A percentile compares a stretch with the other conserved stretches of the same genome.
Conservation (phyloP, 306 rosid species). For the Psophocarpus tetragonolobus region DNA sequence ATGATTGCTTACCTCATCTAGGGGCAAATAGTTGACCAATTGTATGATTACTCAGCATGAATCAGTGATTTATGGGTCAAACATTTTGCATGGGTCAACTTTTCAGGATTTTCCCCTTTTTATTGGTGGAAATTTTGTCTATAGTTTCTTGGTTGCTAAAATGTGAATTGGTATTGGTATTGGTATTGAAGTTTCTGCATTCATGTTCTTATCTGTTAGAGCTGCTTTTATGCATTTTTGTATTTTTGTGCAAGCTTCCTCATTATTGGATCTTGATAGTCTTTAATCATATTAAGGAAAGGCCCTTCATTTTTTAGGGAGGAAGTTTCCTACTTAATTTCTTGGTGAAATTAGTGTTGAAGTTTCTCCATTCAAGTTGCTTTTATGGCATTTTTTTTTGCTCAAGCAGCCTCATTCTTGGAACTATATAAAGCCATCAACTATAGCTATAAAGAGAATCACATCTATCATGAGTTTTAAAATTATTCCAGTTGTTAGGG, state of each 20-base stretch:
- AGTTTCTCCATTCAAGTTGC: not conserved
- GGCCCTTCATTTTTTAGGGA: too few relatives aligned
- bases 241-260: too few relatives aligned
- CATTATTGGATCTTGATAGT: too few relatives aligned
- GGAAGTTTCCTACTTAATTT: not conserved
- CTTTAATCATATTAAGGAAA: too few relatives aligned
- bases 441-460: not conserved
- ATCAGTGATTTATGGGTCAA: not conserved
- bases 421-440: not conserved
- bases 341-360: not conserved
- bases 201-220: too few relatives aligned
- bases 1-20: not conserved
- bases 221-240: too few relatives aligned
- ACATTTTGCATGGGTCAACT: not conserved
- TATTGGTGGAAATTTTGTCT: not conserved
- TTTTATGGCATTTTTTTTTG: not conserved
- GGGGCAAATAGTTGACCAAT: not conserved
- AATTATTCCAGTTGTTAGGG: not conserved
- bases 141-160: not conserved
- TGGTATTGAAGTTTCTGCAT: too few relatives aligned
- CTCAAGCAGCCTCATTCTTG: not conserved
- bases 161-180: too few relatives aligned
- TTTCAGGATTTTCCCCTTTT: not conserved
- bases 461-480: not conserved
- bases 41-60: not conserved